phyloP scores from a whole-genome alignment of 2,329 filamentous ascomycete species.

The Fusarium agapanthi region DNA sequence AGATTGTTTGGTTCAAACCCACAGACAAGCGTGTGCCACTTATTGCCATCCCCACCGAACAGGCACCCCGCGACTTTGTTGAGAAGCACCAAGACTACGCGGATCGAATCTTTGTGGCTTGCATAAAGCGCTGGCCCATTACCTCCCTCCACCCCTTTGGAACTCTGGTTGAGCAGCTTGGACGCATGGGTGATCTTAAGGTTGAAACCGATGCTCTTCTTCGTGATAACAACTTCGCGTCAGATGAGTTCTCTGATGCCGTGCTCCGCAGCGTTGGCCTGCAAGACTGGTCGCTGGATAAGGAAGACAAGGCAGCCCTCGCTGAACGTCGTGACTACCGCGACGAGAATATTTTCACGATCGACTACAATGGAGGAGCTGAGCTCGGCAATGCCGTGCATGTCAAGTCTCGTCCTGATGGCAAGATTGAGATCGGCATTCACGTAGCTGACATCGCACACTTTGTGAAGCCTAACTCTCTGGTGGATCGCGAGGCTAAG shows the following conservation, averaged over 20 bases:
- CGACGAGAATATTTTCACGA: slow-evolving; percentile 86
- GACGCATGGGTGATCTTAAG: slow-evolving; percentile 95
- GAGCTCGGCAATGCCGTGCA: slow-evolving; percentile 94
- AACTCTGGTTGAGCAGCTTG: slow-evolving; percentile 95
- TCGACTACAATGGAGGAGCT: slow-evolving; percentile 87
- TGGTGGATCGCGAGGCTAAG: slow-evolving; percentile 96
- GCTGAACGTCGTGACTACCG: slow-evolving; percentile 88
- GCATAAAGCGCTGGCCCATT: slow-evolving; percentile 99
- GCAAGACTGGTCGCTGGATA: slow-evolving; percentile 88
- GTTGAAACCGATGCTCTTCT: slow-evolving; percentile 97
- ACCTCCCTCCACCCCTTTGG: slow-evolving; percentile 99
- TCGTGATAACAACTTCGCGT: slow-evolving; percentile 97
- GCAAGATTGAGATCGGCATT: slow-evolving; percentile 91
- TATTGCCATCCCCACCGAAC: slow-evolving; percentile 97
- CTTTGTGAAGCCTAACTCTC: slow-evolving; percentile 94
- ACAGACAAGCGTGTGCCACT: slow-evolving; percentile 98
- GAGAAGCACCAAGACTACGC: slow-evolving; percentile 98
- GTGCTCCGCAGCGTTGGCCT: slow-evolving; percentile 92
- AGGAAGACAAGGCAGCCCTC: slow-evolving; percentile 80
- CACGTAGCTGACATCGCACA: slow-evolving; percentile 96
- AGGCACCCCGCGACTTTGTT: slow-evolving; percentile 96
- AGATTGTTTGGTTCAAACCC: slow-evolving; percentile 99
- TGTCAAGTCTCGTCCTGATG: slow-evolving; percentile 83
- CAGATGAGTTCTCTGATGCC: slow-evolving; percentile 96
- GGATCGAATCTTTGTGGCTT: slow-evolving; percentile 97